Evolutionary conservation across 1,284 basidiomycete species (phyloP).

Genomic region (Bjerkandera adusta): DNA sequence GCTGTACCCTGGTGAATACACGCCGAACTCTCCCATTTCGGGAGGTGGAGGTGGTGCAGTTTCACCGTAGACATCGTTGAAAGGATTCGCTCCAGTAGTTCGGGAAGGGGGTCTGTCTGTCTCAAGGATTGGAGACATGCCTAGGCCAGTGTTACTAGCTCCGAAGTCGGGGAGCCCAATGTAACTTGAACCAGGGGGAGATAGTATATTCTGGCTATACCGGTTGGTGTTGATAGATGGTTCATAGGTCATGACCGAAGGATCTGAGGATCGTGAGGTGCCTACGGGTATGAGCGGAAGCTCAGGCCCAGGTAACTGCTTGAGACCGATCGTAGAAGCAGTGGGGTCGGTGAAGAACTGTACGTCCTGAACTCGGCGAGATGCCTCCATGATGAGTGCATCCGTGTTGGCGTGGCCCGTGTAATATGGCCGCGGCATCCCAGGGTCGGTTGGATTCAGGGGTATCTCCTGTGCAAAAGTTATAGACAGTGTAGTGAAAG

Average conservation of each 20-base stretch:
- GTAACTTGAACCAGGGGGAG: conserved; percentile 2
- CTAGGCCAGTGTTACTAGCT: conserved; percentile 1
- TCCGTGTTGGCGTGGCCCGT: conserved; percentile 61
- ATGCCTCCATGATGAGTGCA: conserved; percentile 60
- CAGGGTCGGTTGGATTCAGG: conserved; percentile 77
- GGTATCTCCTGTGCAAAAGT: conserved; percentile 65
- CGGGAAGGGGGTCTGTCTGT: conserved; percentile 3
- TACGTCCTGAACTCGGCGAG: conserved; percentile 57
- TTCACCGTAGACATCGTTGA: conserved; percentile 2
- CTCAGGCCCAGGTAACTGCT: conserved; percentile 17
- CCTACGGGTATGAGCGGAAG: conserved; percentile 6
- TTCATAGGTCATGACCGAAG: not conserved
- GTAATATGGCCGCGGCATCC: conserved; percentile 76
- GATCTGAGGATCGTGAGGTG: not conserved
- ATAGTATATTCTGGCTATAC: conserved; percentile 8
- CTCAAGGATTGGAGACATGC: not conserved
- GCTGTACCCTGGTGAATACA: conserved; percentile 14
- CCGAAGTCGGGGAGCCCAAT: conserved; percentile 8
- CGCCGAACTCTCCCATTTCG: conserved; percentile 27
- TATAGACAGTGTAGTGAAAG: conserved; percentile 8
- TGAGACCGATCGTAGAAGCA: conserved; percentile 16
- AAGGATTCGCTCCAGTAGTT: conserved; percentile 4
- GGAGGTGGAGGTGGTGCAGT: conserved; percentile 8
- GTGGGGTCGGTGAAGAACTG: conserved; percentile 43
- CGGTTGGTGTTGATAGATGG: not conserved